Evolutionary conservation across 1,139 yeast genomes (phyloP), one percentile per base, ranked within the genome.

Genomic region (Hansenula sp.): DNA sequence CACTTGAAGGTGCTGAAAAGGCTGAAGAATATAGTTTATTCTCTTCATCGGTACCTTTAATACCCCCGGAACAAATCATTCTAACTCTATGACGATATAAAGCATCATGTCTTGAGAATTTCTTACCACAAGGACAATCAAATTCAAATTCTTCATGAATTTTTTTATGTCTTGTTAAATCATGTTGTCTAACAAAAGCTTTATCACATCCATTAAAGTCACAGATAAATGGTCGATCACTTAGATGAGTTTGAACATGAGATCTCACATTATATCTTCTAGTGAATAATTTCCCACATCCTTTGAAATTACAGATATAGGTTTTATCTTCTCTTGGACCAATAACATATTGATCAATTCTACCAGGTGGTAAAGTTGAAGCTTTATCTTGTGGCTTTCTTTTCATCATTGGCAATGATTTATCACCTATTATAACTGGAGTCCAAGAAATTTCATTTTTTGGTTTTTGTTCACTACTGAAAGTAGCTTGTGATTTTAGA

Each of bases 191-290:
- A 52, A 84, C 83, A 60, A 90, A 93, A 0, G 85, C 74, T 56
- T 81, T 87, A 1, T 59, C 53, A 61, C 99, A 93, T 5, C 73
- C 78, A 24, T 72, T 79, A 54, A 68, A 69, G 27, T 75, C 71
- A 62, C 97, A 90, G 40, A 63, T 57, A 65, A 82, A 84, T 1
- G 99, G 99, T 45, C 98, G 72, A 63, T 94, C 99, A 62, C 94
- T 84, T 43, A 94, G 69, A 71, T 94, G 99, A 0, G 99, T 94
- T 62, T 94, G 99, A 46, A 94, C 91, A 62, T 94, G 99, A 0
- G 97, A 89, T 49, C 98, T 74, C n/a, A 89, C 90, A 61, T 94
- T 94, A 66, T 94, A 94, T 41, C 96, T 73, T 59, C 99, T 74
- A 10, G 91, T 82, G 66, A 94, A 93, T 46, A 77, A 71, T 64